These are phyloP conservation scores for Pyricularia sp. DNA, from an alignment of 2,329 filamentous ascomycete genomes.

Conservation along the genomic window DNA sequence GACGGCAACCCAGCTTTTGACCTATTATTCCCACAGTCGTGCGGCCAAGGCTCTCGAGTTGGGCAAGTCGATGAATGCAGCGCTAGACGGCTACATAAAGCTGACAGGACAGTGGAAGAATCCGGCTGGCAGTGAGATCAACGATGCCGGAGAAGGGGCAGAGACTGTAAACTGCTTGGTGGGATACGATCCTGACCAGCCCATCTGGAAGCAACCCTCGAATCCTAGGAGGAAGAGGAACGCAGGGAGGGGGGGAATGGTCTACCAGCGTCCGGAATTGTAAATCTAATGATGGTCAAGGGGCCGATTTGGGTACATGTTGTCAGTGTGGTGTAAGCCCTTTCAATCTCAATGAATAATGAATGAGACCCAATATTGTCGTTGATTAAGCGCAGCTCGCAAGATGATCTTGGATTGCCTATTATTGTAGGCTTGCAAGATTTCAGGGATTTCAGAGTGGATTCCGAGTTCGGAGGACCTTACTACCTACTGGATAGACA, in stretches of 20 bases:
- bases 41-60: neutral
- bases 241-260: neutral
- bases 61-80: neutral
- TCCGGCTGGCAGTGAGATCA: neutral
- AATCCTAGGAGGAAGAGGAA: neutral
- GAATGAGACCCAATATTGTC: neutral
- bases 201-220: neutral
- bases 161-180: slow-evolving; percentile 2
- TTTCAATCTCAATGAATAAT: no score
- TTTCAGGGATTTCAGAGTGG: no score
- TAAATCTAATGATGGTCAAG: neutral
- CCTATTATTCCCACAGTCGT: neutral
- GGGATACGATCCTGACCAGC: neutral
- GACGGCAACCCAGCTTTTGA: neutral
- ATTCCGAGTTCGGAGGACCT: neutral
- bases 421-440: no score
- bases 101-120: neutral
- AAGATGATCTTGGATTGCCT: no score
- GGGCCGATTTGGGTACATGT: no score
- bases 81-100: slow-evolving; percentile 1
- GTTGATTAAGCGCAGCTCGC: neutral
- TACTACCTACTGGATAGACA: neutral
- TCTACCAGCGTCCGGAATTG: neutral
- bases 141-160: neutral
- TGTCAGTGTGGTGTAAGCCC: no score